Conservation (phyloP, 352 stramenopile species). For the Thalassiosira livingstoniorum region DNA sequence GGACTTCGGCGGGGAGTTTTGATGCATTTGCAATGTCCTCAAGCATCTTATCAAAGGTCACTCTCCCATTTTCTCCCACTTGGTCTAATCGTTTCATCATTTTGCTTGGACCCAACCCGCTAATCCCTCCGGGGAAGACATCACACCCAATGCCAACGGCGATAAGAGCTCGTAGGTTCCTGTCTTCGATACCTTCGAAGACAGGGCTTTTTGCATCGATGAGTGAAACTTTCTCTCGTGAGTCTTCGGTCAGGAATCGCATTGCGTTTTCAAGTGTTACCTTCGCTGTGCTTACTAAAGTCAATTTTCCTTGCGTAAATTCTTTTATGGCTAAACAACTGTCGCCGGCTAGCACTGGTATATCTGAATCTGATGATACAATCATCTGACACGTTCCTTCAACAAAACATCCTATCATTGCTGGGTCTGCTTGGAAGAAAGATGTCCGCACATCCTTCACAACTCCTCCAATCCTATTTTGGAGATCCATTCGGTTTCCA, state of each 20-base stretch:
- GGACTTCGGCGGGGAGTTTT: no score
- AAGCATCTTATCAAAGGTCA: no score
- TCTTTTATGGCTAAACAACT: not conserved
- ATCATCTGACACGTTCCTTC: constrained; percentile 1
- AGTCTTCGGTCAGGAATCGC: constrained; percentile 5
- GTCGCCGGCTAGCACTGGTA: constrained; percentile 2
- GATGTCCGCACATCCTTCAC: constrained; percentile 8
- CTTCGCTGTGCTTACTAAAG: constrained; percentile 2
- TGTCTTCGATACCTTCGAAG: constrained; percentile 21
- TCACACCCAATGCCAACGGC: constrained; percentile 31
- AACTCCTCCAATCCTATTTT: no score
- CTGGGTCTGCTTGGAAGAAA: constrained; percentile 21
- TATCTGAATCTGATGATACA: constrained; percentile 15
- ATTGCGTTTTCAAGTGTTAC: constrained; percentile 4
- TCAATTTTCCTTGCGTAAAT: not conserved
- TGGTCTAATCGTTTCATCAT: no score
- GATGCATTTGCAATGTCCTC: no score
- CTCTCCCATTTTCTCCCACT: no score
- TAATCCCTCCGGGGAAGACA: constrained; percentile 19
- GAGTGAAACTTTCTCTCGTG: not conserved
- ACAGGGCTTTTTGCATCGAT: not conserved
- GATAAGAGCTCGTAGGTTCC: not conserved
- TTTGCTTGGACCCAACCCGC: not conserved
- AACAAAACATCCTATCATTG: constrained; percentile 1
- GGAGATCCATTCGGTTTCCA: no score